These are phyloP conservation scores for Hanseniaspora gamundiae DNA, from an alignment of 1,139 yeast species.

Conservation along the genomic window DNA sequence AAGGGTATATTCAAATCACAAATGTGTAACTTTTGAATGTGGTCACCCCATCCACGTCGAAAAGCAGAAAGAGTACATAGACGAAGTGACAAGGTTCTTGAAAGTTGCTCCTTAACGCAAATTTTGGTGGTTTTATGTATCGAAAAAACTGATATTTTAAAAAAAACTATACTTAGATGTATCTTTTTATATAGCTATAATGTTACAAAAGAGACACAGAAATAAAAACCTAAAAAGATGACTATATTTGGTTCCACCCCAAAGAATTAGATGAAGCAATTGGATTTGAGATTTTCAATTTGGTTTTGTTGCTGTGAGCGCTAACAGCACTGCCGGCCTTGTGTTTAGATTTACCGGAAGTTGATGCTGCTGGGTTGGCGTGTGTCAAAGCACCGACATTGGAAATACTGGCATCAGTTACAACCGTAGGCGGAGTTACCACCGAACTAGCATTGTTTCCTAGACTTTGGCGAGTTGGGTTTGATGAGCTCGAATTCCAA, in stretches of 20 bases:
- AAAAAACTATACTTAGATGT: neutral
- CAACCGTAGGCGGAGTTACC: neutral
- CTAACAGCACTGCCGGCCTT: neutral
- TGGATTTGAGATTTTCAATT: slow-evolving; percentile 31
- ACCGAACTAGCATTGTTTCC: neutral
- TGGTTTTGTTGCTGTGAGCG: slow-evolving; percentile 9
- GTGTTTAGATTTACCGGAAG: slow-evolving; percentile 7
- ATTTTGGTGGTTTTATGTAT: neutral
- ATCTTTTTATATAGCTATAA: neutral
- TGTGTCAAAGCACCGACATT: neutral
- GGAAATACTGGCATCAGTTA: neutral
- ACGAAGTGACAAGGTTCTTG: slow-evolving; percentile 13
- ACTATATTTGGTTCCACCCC: slow-evolving; percentile 34
- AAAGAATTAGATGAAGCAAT: slow-evolving; percentile 37
- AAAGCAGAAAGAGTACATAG: slow-evolving; percentile 13
- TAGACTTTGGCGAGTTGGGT: slow-evolving; percentile 7
- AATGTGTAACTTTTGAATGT: slow-evolving; percentile 15
- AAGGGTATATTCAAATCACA: slow-evolving; percentile 13
- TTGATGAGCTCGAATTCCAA: slow-evolving; percentile 1
- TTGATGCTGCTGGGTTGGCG: neutral
- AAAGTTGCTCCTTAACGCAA: slow-evolving; percentile 4
- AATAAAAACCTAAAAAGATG: neutral
- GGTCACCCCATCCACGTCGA: slow-evolving; percentile 20
- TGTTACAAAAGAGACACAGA: neutral
- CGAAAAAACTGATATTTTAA: neutral